Evolutionary conservation across 805 yeast genomes (phyloP).

Genomic region (Metschnikowia orientalis): DNA sequence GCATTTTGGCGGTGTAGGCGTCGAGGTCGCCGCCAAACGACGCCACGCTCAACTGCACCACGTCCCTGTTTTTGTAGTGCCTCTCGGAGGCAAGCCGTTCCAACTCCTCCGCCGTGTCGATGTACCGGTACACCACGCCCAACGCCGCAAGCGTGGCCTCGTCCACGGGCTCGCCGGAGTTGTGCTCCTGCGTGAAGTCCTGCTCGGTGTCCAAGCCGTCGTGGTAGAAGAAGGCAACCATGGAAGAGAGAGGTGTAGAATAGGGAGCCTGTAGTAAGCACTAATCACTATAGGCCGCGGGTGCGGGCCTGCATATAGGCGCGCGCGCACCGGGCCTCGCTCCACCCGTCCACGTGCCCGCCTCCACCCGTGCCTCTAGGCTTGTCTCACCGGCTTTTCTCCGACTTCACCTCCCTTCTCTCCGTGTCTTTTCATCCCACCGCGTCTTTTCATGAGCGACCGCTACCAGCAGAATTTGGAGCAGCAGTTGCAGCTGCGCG

Average conservation of each 20-base stretch:
- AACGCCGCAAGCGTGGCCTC: conserved; percentile 46
- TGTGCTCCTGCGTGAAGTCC: conserved; percentile 62
- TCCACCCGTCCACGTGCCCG: no score
- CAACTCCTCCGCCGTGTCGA: conserved; percentile 51
- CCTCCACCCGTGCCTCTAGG: no score
- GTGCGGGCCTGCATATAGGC: not conserved
- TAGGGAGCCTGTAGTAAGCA: not conserved
- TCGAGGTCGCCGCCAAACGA: conserved; percentile 55
- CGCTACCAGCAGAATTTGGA: conserved; percentile 28
- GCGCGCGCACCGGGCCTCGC: no score
- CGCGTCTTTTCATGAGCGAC: conserved; percentile 6
- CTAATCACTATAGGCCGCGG: not conserved
- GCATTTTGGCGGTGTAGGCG: conserved; percentile 60
- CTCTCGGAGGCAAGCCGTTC: conserved; percentile 65
- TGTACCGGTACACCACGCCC: conserved; percentile 65
- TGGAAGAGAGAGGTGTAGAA: conserved; percentile 8
- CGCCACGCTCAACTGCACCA: conserved; percentile 53
- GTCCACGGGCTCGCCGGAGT: conserved; percentile 59
- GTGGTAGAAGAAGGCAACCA: conserved; percentile 55
- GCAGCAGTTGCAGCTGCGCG: conserved; percentile 44
- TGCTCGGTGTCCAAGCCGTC: conserved; percentile 54
- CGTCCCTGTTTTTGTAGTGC: conserved; percentile 76
- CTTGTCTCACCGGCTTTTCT: no score
- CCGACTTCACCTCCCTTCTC: no score
- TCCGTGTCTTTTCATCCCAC: no score